A percentile compares a stretch with the other conserved stretches of the same genome.
Evolutionary conservation across 805 yeast species (phyloP).

Genomic region (Metschnikowia aberdeeniae): DNA sequence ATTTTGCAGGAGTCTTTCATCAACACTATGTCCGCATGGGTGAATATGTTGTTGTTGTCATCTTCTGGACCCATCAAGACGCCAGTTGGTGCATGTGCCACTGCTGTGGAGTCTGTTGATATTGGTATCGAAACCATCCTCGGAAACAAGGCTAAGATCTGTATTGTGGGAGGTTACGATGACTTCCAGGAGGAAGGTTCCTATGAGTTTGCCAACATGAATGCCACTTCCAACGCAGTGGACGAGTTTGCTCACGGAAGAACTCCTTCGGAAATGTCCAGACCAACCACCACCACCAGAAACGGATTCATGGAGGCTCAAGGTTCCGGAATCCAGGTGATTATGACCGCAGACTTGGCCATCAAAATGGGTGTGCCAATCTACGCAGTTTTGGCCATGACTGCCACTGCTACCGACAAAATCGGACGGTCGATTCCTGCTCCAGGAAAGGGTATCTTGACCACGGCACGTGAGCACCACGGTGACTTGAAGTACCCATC

Average conservation of each 20-base stretch:
- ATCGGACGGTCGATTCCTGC: slow-evolving; percentile 99
- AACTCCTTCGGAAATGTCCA: slow-evolving; percentile 97
- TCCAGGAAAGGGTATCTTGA: slow-evolving; percentile 99
- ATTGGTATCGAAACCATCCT: slow-evolving; percentile 91
- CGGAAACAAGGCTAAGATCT: slow-evolving; percentile 91
- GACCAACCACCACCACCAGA: slow-evolving; percentile 96
- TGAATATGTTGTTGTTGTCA: slow-evolving; percentile 92
- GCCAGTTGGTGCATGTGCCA: slow-evolving; percentile 99
- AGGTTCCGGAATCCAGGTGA: slow-evolving; percentile 97
- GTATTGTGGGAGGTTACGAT: slow-evolving; percentile 98
- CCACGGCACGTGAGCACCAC: slow-evolving; percentile 93
- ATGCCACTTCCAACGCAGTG: slow-evolving; percentile 88
- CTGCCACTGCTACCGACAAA: slow-evolving; percentile 97
- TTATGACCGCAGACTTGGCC: slow-evolving; percentile 94
- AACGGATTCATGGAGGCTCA: slow-evolving; percentile 99
- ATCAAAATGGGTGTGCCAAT: slow-evolving; percentile 98
- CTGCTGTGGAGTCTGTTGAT: slow-evolving; percentile 96
- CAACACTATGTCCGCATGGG: slow-evolving; percentile 99
- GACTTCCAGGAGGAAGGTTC: slow-evolving; percentile 99
- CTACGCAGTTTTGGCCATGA: slow-evolving; percentile 88
- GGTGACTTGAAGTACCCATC: slow-evolving; percentile 74
- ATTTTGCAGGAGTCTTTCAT: slow-evolving; percentile 96
- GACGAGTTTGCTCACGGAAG: slow-evolving; percentile 93
- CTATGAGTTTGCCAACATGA: slow-evolving; percentile 97
- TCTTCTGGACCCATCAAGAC: slow-evolving; percentile 99